Base-by-base conservation (phyloP, 2,329 filamentous ascomycete species). In the Aspergillus sp. region DNA sequence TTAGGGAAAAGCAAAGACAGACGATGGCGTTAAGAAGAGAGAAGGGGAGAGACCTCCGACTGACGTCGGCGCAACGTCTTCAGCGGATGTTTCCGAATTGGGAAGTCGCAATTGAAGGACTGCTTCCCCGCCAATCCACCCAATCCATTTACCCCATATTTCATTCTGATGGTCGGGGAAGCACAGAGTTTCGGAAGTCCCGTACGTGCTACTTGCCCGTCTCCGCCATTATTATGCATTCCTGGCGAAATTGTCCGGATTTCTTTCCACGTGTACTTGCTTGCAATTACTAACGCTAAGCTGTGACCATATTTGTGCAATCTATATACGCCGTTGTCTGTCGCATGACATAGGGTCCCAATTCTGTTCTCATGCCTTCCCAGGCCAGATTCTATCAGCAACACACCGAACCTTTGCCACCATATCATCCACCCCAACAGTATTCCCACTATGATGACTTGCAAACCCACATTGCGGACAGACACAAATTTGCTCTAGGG, bases 401-500 rank as follows among this genome's bases (percentile, higher is more conserved):
- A 88, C 78, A 57, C 78, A 70, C 55, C 84, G 76, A n/a, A 88
- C 82, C 71, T 88, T 88, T 63, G 77, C 80, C 71, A 78, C 79
- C 80, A 88, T 82, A 52, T 85, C 82, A 43, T 84, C 80, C 50
- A 79, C 71, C 6, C 73, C 76, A 46, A 88, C 68, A 12, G 79
- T 75, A 61, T 87, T 86, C 0, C 84, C 85, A 6, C 48, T 38
- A 38, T 50, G 50, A 41, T 56, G 76, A 30, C 81, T 86, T 19
- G 83, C 84, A 65, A 85, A 84, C 7, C 82, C 82, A 62, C 82
- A 85, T 65, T 86, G 83, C 0, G 83, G 83, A 60, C 79, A 83
- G 10, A 86, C 74, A 39, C 74, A 74, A 43, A 88, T 68, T 49
- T 80, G 77, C 65, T 82, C 74, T 15, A 88, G 69, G 0, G 83